phyloP scores from a whole-genome alignment of 805 yeast genomes.

The Maudiozyma saulgeensis region DNA sequence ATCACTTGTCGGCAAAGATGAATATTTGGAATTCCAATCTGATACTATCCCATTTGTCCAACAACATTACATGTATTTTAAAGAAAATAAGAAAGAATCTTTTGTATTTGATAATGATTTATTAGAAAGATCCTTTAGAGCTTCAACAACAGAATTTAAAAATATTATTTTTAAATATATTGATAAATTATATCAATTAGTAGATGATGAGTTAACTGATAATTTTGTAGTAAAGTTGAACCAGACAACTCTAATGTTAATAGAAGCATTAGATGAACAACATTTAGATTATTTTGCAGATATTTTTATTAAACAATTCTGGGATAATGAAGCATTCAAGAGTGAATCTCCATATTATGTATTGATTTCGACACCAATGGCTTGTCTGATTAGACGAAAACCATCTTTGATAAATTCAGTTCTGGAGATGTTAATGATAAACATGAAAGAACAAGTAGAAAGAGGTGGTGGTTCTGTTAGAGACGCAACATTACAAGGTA shows the following conservation, averaged over 20 bases:
- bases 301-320: constrained; percentile 32
- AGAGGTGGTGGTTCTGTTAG: constrained; percentile 78
- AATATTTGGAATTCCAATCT: constrained; percentile 33
- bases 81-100: constrained; percentile 12
- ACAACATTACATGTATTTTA: constrained; percentile 49
- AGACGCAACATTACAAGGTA: constrained; percentile 55
- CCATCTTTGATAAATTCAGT: constrained; percentile 15
- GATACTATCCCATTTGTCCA: constrained; percentile 48
- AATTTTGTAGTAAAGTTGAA: constrained; percentile 32
- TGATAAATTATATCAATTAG: constrained; percentile 48
- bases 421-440: constrained; percentile 25
- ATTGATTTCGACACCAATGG: constrained; percentile 61
- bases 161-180: constrained; percentile 48
- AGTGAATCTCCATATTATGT: constrained; percentile 53
- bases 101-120: constrained; percentile 37
- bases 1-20: constrained; percentile 39
- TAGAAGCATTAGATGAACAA: constrained; percentile 54
- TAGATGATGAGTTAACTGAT: constrained; percentile 43
- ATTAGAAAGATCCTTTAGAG: constrained; percentile 50
- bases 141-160: constrained; percentile 65
- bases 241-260: constrained; percentile 38
- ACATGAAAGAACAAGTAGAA: constrained; percentile 54
- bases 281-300: constrained; percentile 39
- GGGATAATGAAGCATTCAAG: constrained; percentile 43
- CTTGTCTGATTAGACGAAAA: constrained; percentile 58